Conservation (phyloP, 192 early-diverging fungal genomes). For the Podila clonocystis region DNA sequence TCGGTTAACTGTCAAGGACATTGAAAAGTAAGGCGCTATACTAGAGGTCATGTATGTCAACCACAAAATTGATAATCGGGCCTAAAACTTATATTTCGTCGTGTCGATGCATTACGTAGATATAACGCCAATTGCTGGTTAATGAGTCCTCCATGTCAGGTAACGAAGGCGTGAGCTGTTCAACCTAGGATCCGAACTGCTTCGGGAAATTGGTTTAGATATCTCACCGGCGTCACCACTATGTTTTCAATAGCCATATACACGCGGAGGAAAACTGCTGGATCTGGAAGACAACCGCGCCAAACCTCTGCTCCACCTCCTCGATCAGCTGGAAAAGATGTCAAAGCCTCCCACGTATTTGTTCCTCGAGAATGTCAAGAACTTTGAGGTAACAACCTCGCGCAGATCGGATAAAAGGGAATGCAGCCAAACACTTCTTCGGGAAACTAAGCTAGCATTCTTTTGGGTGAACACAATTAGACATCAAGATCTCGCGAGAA, state of each 20-base stretch:
- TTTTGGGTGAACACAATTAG: constrained; percentile 13
- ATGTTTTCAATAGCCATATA: constrained; percentile 60
- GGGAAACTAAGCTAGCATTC: not conserved
- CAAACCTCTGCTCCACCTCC: constrained; percentile 75
- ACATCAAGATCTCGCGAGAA: constrained; percentile 69
- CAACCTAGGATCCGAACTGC: too few relatives aligned
- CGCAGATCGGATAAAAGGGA: too few relatives aligned
- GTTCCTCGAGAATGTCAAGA: constrained; percentile 84
- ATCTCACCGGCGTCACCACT: not conserved
- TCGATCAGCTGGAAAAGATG: constrained; percentile 69
- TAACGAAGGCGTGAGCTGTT: constrained; percentile 8
- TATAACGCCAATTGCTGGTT: constrained; percentile 86
- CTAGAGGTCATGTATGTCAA: too few relatives aligned
- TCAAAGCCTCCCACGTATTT: constrained; percentile 63
- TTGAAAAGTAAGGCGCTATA: constrained; percentile 51
- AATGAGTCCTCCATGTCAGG: constrained; percentile 93
- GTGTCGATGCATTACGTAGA: constrained; percentile 27
- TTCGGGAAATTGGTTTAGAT: too few relatives aligned
- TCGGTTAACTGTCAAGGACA: constrained; percentile 49
- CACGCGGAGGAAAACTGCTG: constrained; percentile 78
- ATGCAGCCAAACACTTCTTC: too few relatives aligned
- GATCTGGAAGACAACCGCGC: constrained; percentile 79
- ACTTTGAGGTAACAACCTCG: constrained; percentile 71
- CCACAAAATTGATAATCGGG: too few relatives aligned
- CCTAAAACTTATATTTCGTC: too few relatives aligned